Base-by-base conservation (phyloP, 1,284 basidiomycete species). In the Irpex lacteus region DNA sequence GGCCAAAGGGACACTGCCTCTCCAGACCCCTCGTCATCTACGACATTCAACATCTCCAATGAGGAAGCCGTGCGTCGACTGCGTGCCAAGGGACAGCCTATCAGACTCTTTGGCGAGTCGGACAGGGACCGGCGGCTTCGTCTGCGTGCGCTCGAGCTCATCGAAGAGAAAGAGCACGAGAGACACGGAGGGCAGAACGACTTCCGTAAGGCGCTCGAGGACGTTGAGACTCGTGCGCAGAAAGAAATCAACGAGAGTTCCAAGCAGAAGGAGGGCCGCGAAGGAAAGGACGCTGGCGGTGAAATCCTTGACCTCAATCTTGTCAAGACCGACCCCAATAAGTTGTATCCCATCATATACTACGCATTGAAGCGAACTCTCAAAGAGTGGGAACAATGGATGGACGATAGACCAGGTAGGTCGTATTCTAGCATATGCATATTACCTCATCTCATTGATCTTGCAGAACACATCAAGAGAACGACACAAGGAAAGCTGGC, bases 341-440 rank as follows among this genome's bases (percentile, higher is more conserved):
- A 94, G 77, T 81, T 99, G 26, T 98, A 99, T 74, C 98, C 98
- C 1, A 83, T 98, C 72, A 98, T 99, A 65, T 99, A 99, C 76
- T 96, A 97, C 76, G 95, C 96, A 1, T 81, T 99, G 66, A 99
- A 99, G 82, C 83, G 89, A 60, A 89, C 92, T 1, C 80, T 99
- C 64, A 94, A 94, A 72, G 98, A 99, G 72, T 99, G 98, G 98
- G 96, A 91, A 68, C 90, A 94, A 71, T 91, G 90, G 62, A 92
- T 99, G 87, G 94, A 94, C 62, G 90, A 94, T 65, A 83, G 97
- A 70, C 95, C 96, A 68, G 93, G 93, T 92, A 66, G 26, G 26
- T 26, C 26, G 26, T 26, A 26, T 26, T 26, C 26, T 26, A 26
- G 26, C 26, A 26, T 4, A 26, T 26, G 26, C 26, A 36, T 18